Evolutionary conservation across 140 eudicot genomes (phyloP), one percentile per base, ranked within the genome.

Genomic region (Erigeron philadelphicus): DNA sequence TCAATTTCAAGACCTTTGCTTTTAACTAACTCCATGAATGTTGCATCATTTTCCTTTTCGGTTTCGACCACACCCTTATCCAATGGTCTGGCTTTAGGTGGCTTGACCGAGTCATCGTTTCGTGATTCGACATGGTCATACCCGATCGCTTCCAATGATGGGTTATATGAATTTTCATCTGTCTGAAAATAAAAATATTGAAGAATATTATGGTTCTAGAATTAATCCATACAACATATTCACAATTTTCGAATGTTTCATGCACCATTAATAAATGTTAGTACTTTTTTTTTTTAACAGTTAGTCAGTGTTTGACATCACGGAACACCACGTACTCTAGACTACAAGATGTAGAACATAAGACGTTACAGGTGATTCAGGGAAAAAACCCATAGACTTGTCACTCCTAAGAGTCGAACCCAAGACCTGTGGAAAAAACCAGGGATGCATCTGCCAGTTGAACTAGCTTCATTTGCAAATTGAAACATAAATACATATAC

Each of bases 91-190:
- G 72, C 79, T 71, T 78, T 80, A 53, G n/a, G 71, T 23, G 74
- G 49, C 68, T 78, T 75, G 38, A 11, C 35, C 18, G 49, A 15
- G 2, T 18, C 72, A 44, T 79, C 75, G 41, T 70, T 67, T 8
- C 67, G 31, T n/a, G 42, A 52, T 56, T 87, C 87, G 31, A 75
- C 83, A 7, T 81, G 21, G 17, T n/a, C 25, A 75, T 93, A 93
- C 76, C 97, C 99, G 45, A 81, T 85, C 6, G 95, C 93, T 75
- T 89, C 84, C 93, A 95, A 85, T 50, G 88, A 72, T 0, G 95
- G 95, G 68, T 89, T 93, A 15, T 73, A 67, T 53, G 81, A 85
- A 17, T 89, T 81, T 76, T 89, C 95, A 76, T 93, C 90, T 16
- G 80, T 75, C 97, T 90, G 66, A 73, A 65, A 84, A 38, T 11